A percentile compares a stretch with the other conserved stretches of the same genome.
phyloP scores from a whole-genome alignment of 73 alveolate species.

The Tetrahymena thermophila region DNA sequence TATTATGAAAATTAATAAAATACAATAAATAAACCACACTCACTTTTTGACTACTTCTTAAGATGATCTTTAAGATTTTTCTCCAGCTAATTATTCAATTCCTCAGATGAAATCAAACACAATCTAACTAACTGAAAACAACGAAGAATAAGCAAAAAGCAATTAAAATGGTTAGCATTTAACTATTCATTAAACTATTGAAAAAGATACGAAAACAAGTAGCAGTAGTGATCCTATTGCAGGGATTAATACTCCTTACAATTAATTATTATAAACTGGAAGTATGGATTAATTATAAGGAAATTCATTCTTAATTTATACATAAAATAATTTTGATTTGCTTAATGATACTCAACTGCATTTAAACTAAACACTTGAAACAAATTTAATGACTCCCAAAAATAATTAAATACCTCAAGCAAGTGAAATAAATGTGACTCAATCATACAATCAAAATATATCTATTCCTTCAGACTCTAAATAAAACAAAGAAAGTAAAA shows the following conservation, averaged over 20 bases:
- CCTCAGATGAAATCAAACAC: not conserved
- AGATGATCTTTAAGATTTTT: not conserved
- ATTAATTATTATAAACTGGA: not conserved
- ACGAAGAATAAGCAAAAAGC: not conserved
- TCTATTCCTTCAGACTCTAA: not conserved
- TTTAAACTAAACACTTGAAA: not conserved
- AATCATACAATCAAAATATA: not conserved
- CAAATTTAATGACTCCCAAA: not conserved
- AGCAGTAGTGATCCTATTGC: not conserved
- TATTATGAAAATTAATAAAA: not conserved
- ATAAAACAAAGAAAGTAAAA: not conserved
- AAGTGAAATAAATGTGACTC: not conserved
- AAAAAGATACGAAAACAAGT: not conserved
- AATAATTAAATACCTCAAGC: not conserved
- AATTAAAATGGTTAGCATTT: not conserved
- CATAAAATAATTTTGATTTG: not conserved
- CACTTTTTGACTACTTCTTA: not conserved
- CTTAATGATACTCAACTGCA: not conserved
- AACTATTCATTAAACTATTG: not conserved
- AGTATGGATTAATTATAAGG: not conserved
- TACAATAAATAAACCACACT: not conserved
- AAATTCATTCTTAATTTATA: not conserved
- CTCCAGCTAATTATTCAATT: not conserved
- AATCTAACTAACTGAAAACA: not conserved
- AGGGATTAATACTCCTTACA: not conserved